Evolutionary conservation across 352 stramenopile species (phyloP).

Genomic region (Phytophthora uliginosa): DNA sequence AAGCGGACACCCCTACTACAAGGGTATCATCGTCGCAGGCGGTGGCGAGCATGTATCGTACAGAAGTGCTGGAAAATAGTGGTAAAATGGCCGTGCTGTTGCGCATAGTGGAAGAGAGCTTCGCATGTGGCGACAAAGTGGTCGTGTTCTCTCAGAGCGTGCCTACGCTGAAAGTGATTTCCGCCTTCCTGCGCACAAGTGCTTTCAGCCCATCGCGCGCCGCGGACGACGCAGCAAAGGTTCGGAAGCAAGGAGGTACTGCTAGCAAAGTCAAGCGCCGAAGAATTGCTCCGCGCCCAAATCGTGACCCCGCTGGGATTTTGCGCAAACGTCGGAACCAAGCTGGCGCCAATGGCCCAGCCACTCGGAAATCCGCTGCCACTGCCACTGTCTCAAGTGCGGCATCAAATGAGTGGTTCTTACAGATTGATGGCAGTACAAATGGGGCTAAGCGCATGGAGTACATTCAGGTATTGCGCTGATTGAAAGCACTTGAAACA

Average conservation of each 20-base stretch:
- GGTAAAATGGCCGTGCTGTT: slow-evolving; percentile 87
- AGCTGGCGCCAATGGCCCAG: slow-evolving; percentile 7
- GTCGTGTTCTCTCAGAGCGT: slow-evolving; percentile 93
- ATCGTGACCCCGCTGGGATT: slow-evolving; percentile 70
- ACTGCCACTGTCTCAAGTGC: slow-evolving; percentile 2
- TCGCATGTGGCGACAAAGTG: slow-evolving; percentile 82
- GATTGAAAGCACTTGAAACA: neutral
- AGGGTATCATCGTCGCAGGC: neutral
- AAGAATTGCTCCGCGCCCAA: slow-evolving; percentile 39
- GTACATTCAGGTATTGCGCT: slow-evolving; percentile 72
- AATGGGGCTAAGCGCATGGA: slow-evolving; percentile 85
- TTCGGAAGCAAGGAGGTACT: slow-evolving; percentile 7
- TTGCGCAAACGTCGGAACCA: slow-evolving; percentile 55
- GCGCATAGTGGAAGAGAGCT: slow-evolving; percentile 79
- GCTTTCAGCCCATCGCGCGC: slow-evolving; percentile 55
- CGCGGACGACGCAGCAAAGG: slow-evolving; percentile 36
- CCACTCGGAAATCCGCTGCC: slow-evolving; percentile 7
- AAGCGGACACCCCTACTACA: neutral
- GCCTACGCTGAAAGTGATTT: slow-evolving; percentile 85
- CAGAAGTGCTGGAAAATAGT: slow-evolving; percentile 73
- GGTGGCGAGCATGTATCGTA: slow-evolving; percentile 41
- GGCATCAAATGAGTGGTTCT: slow-evolving; percentile 67
- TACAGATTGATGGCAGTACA: slow-evolving; percentile 86
- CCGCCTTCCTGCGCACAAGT: slow-evolving; percentile 69
- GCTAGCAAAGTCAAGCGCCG: slow-evolving; percentile 44